A percentile compares a stretch with the other conserved stretches of the same genome.
Evolutionary conservation across 495 filamentous ascomycete species (phyloP).

Genomic region (Aspergillus saccharolyticus): DNA sequence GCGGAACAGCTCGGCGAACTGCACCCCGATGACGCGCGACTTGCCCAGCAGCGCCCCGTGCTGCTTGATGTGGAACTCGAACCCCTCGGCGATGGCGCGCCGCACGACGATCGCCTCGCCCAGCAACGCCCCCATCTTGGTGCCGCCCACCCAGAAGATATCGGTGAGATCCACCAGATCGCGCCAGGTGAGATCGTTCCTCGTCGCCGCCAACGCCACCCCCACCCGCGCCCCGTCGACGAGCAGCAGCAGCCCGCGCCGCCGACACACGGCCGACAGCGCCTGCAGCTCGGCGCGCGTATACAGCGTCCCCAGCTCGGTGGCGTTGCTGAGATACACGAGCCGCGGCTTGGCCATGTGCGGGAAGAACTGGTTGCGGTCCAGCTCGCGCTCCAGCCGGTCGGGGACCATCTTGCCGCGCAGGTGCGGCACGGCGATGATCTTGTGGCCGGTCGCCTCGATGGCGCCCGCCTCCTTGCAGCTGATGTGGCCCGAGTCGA

Average conservation of each 20-base stretch:
- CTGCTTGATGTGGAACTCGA: slow-evolving; percentile 42
- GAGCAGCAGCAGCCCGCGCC: slow-evolving; percentile 31
- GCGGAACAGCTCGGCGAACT: slow-evolving; percentile 41
- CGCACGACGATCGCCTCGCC: slow-evolving; percentile 41
- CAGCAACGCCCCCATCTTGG: slow-evolving; percentile 39
- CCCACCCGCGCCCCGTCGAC: slow-evolving; percentile 42
- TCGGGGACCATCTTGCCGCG: slow-evolving; percentile 38
- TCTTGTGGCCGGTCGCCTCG: slow-evolving; percentile 43
- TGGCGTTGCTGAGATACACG: slow-evolving; percentile 42
- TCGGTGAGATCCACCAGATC: slow-evolving; percentile 38
- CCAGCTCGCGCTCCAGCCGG: slow-evolving; percentile 31
- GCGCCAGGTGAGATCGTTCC: slow-evolving; percentile 29
- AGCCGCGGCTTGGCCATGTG: slow-evolving; percentile 42
- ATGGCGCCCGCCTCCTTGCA: slow-evolving; percentile 43
- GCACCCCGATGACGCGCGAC: slow-evolving; percentile 37
- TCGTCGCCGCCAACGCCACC: slow-evolving; percentile 31
- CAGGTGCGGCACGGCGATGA: slow-evolving; percentile 34
- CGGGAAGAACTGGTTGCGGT: slow-evolving; percentile 39
- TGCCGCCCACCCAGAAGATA: slow-evolving; percentile 46
- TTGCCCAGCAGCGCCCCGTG: slow-evolving; percentile 43
- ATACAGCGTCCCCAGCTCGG: slow-evolving; percentile 41
- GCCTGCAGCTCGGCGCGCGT: slow-evolving; percentile 28
- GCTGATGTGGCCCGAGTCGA: slow-evolving; percentile 39
- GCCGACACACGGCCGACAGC: slow-evolving; percentile 31
- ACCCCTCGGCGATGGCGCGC: slow-evolving; percentile 32